These are phyloP conservation scores for Ochromonas danica DNA, from an alignment of 108 stramenopile species.

Conservation along the genomic window DNA sequence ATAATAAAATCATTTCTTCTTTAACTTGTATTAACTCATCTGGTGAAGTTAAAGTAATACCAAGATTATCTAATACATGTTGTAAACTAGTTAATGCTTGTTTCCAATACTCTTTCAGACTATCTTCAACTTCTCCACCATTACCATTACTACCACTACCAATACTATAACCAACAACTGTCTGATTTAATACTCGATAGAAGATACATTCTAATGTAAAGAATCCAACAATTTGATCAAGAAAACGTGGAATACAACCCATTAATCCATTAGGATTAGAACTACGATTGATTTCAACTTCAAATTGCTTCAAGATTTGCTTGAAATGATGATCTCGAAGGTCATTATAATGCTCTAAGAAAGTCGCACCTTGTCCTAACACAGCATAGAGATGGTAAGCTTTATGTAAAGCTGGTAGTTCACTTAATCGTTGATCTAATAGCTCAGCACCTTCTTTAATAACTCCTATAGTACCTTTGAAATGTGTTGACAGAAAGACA, in stretches of 20 bases:
- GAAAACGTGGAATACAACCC: not conserved
- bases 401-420: not conserved
- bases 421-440: not conserved
- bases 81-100: not conserved
- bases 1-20: slow-evolving; percentile 30
- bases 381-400: not conserved
- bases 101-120: not conserved
- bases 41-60: not conserved
- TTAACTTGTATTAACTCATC: slow-evolving; percentile 11
- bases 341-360: not conserved
- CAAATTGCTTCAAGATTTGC: not conserved
- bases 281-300: too few relatives aligned
- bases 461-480: not conserved
- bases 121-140: too few relatives aligned
- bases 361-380: not conserved
- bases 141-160: too few relatives aligned
- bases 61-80: not conserved
- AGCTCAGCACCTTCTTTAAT: not conserved
- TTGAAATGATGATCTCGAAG: not conserved
- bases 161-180: too few relatives aligned
- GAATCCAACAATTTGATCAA: slow-evolving; percentile 8
- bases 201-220: slow-evolving; percentile 24
- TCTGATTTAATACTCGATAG: not conserved
- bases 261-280: not conserved
- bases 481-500: not conserved